Evolutionary conservation across 495 filamentous ascomycete genomes (phyloP), one percentile per base, ranked within the genome.

Genomic region (Chaetomium fimeti): DNA sequence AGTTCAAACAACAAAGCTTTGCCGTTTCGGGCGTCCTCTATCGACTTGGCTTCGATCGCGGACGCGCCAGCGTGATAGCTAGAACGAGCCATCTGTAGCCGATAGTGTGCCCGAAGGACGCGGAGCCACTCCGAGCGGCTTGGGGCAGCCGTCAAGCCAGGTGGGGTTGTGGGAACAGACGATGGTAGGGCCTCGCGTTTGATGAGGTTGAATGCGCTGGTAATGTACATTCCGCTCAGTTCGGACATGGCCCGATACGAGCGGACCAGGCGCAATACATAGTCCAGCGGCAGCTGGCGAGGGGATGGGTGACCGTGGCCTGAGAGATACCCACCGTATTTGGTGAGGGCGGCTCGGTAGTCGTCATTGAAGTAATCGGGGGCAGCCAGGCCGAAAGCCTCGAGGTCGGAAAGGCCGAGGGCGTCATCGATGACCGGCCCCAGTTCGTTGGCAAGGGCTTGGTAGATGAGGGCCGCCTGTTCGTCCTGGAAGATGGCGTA

Each of bases 361-460:
- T 12, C 18, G 18, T 38, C 53, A n/a, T 8, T 12, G 32, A 56
- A 18, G 13, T 12, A 56, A 13, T 1, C n/a, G 2, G 18, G 53
- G 18, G 29, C 20, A 4, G 1, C 13, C 3, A 6, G 27, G 53
- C 40, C 53, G 53, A 56, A 20, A 24, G 13, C 12, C 20, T 56
- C 18, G 7, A 40, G 20, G 29, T 40, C 9, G 6, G 29, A 20
- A 9, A 38, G 53, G 2, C n/a, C 53, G 29, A 40, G 29, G n/a
- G 53, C 53, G 53, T 56, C 53, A 18, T 18, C 29, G n/a, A 56
- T 6, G 32, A 56, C 53, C 18, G 53, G 53, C 18, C 32, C 53
- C 9, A 56, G 53, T 32, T 20, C 53, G 29, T 38, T 40, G 53
- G 53, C 53, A 6, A 56, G 32, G 32, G 15, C 20, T 24, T 38